phyloP scores from a whole-genome alignment of 805 yeast species.

The Hanseniaspora hatyaiensis region DNA sequence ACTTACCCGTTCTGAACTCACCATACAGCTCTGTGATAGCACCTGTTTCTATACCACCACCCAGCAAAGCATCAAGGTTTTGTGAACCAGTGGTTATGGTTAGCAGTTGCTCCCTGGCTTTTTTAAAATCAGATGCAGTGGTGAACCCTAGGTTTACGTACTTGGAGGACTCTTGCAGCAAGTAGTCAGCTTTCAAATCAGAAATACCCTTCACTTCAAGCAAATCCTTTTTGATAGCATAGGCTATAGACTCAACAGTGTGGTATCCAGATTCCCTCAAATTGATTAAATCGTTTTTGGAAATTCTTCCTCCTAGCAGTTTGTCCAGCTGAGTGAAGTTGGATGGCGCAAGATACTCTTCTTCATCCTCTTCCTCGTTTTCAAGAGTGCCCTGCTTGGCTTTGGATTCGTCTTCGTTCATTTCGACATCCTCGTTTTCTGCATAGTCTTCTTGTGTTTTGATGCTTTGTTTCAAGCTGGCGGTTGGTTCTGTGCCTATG shows the following conservation, averaged over 20 bases:
- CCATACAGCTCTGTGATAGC: slow-evolving; percentile 94
- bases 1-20: slow-evolving; percentile 94
- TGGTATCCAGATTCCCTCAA: slow-evolving; percentile 71
- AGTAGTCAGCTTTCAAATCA: slow-evolving; percentile 85
- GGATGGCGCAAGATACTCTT: slow-evolving; percentile 39
- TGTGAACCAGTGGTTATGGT: slow-evolving; percentile 93
- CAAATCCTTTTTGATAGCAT: slow-evolving; percentile 74
- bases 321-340: slow-evolving; percentile 30
- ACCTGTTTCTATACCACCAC: slow-evolving; percentile 97
- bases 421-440: neutral
- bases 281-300: slow-evolving; percentile 64
- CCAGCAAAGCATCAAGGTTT: slow-evolving; percentile 79
- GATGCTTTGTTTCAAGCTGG: neutral
- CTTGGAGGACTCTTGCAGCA: slow-evolving; percentile 71
- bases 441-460: slow-evolving; percentile 4
- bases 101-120: slow-evolving; percentile 77
- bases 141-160: slow-evolving; percentile 93
- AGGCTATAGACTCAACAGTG: slow-evolving; percentile 88
- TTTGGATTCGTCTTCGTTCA: neutral
- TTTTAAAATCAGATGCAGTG: slow-evolving; percentile 89
- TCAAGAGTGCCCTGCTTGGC: too few relatives aligned
- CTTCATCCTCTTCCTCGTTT: slow-evolving; percentile 28
- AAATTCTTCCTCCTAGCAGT: slow-evolving; percentile 69
- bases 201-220: slow-evolving; percentile 80
- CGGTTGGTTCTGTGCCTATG: neutral